Base-by-base conservation (phyloP, 768 basidiomycete species). In the Lyophyllum shimeji region DNA sequence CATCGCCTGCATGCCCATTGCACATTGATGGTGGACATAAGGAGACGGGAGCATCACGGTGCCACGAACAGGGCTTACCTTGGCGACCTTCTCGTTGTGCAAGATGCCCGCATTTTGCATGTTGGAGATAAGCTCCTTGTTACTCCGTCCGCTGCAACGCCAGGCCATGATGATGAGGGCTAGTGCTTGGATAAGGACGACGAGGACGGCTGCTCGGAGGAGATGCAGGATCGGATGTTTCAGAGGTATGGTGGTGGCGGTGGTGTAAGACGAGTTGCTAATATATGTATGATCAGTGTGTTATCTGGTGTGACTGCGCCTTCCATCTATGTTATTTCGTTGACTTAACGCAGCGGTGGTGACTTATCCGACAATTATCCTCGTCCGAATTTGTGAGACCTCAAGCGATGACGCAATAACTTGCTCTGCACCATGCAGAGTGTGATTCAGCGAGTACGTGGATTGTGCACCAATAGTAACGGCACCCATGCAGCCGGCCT, bases 91-190 rank as follows among this genome's bases (percentile, higher is more conserved):
- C 1, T 84, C 78, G 2, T 84, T 82, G 20, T 71, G 72, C 46
- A 91, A 76, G 34, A 92, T 83, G 2, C 76, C 78, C 47, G 76
- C 70, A 34, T 62, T 69, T 3, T 67, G 62, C 74, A 97, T 73
- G 69, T 93, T 93, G 21, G 74, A 61, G 55, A 97, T 77, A 44
- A 97, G 84, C 60, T 92, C 88, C 17, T 71, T 63, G 64, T 93
- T 95, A 3, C 83, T 82, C 9, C 65, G 70, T 21, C 93, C 93
- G 40, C 74, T 81, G 67, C 87, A 89, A 27, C 80, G 78, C 93
- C 93, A 95, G 37, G 93, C 93, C 93, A 95, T 94, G 29, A 71
- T 53, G 64, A 66, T 61, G 52, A 12, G 15, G 8, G 20, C 42
- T 43, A 29, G 27, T 37, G n/a, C 50, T 24, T 48, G 34, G 25